Percentiles rank a stretch among this genome's conserved stretches.
Conservation (phyloP, 768 basidiomycete genomes). For the Amanita muscaria region DNA sequence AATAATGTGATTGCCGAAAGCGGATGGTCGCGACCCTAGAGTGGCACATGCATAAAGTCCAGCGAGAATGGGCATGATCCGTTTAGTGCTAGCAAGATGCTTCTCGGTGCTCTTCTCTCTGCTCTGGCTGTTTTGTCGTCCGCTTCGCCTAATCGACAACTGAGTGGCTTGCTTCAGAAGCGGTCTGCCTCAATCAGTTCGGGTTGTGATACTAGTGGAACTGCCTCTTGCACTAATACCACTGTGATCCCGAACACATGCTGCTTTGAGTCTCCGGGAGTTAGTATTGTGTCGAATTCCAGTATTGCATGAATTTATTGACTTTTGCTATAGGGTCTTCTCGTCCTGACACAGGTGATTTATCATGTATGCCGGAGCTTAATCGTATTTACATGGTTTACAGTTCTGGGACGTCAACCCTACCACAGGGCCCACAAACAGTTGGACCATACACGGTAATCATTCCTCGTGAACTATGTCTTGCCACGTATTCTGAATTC, state of each 20-base stretch:
- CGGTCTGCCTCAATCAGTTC: slow-evolving; percentile 20
- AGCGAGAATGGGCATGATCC: no score
- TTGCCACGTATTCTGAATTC: not conserved
- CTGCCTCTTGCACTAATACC: slow-evolving; percentile 47
- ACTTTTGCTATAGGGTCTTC: slow-evolving; percentile 1
- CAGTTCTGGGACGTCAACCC: slow-evolving; percentile 9
- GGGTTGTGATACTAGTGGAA: slow-evolving; percentile 42
- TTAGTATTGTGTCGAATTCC: not conserved
- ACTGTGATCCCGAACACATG: slow-evolving; percentile 21
- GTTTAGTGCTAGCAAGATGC: no score
- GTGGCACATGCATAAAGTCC: no score
- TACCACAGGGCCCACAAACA: slow-evolving; percentile 1
- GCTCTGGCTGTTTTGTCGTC: not conserved
- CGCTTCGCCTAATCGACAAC: not conserved
- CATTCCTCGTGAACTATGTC: not conserved
- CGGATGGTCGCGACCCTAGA: no score
- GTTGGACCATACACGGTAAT: slow-evolving; percentile 8
- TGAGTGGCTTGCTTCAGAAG: slow-evolving; percentile 1
- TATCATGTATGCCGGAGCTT: not conserved
- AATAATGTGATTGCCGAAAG: no score
- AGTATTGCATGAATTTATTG: not conserved
- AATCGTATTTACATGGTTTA: not conserved
- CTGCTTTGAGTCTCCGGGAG: slow-evolving; percentile 6
- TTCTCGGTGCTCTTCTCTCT: not conserved
- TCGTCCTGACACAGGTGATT: slow-evolving; percentile 4